Evolutionary conservation across 768 basidiomycete species (phyloP).

Genomic region (Fomitopsis serialis): DNA sequence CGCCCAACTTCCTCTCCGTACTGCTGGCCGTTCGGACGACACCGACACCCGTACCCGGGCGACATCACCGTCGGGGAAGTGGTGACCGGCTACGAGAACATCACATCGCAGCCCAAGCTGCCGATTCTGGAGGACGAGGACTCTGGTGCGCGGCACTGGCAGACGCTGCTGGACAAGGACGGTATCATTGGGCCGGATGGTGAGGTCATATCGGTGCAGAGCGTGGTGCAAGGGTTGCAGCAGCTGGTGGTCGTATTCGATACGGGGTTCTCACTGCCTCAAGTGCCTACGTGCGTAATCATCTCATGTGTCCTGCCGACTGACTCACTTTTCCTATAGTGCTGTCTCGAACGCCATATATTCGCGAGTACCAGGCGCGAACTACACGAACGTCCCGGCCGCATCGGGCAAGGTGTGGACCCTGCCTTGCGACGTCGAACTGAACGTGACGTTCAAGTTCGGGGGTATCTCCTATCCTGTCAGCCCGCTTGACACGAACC

Average conservation of each 20-base stretch:
- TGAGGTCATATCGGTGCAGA: constrained; percentile 13
- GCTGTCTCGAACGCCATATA: constrained; percentile 29
- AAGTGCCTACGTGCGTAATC: constrained; percentile 24
- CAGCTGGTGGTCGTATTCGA: constrained; percentile 25
- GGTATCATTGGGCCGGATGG: constrained; percentile 32
- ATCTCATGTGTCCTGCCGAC: neutral
- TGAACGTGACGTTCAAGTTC: constrained; percentile 30
- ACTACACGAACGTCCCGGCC: constrained; percentile 8
- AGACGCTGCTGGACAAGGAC: constrained; percentile 24
- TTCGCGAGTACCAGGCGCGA: constrained; percentile 26
- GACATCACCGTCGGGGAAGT: constrained; percentile 27
- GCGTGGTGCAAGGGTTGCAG: constrained; percentile 7
- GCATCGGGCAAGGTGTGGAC: constrained; percentile 22
- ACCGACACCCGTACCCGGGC: constrained; percentile 19
- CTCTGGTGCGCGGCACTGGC: constrained; percentile 26
- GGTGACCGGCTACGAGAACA: constrained; percentile 20
- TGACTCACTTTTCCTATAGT: neutral
- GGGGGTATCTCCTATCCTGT: constrained; percentile 27
- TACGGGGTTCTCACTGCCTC: constrained; percentile 27
- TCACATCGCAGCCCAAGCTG: constrained; percentile 23
- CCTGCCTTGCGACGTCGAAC: constrained; percentile 27
- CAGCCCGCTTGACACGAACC: constrained; percentile 28
- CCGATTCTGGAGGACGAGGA: constrained; percentile 15
- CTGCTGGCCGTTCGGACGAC: constrained; percentile 26
- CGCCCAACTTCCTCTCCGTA: constrained; percentile 27